Evolutionary conservation across 495 filamentous ascomycete species (phyloP).

Genomic region (Penicillium dipodomyicola): DNA sequence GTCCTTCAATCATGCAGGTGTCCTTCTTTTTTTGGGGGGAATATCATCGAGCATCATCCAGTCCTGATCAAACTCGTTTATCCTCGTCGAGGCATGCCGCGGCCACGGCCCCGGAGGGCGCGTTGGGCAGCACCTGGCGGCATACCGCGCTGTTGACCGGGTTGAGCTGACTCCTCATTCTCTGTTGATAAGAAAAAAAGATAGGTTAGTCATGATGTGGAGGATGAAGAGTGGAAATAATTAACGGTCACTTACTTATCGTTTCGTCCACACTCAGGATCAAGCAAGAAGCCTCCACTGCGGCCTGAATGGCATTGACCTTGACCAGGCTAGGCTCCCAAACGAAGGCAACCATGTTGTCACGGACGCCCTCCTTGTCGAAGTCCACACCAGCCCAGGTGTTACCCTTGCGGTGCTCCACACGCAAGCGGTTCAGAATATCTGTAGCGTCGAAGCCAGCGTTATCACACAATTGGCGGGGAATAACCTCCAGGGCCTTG

Average conservation of each 20-base stretch:
- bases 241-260: conserved; percentile 59
- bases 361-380: conserved; percentile 79
- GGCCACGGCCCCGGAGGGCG: conserved; percentile 77
- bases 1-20: conserved; percentile 10
- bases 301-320: conserved; percentile 95
- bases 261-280: conserved; percentile 97
- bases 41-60: conserved; percentile 22
- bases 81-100: conserved; percentile 74
- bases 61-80: conserved; percentile 31
- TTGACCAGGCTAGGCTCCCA: conserved; percentile 97
- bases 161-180: conserved; percentile 84
- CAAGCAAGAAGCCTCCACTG: conserved; percentile 90
- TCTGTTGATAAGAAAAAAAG: conserved; percentile 34
- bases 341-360: conserved; percentile 92
- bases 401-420: conserved; percentile 88
- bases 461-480: conserved; percentile 95
- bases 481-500: conserved; percentile 95
- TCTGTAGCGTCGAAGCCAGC: conserved; percentile 98
- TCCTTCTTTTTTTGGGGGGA: conserved; percentile 18
- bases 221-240: background rate
- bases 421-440: conserved; percentile 89
- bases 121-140: conserved; percentile 92
- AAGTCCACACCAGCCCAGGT: conserved; percentile 97
- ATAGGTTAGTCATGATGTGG: conserved; percentile 19
- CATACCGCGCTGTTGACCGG: conserved; percentile 73